Evolutionary conservation across 257 asterid species (phyloP), one percentile per base, ranked within the genome.

Genomic region (Solanum chilense): DNA sequence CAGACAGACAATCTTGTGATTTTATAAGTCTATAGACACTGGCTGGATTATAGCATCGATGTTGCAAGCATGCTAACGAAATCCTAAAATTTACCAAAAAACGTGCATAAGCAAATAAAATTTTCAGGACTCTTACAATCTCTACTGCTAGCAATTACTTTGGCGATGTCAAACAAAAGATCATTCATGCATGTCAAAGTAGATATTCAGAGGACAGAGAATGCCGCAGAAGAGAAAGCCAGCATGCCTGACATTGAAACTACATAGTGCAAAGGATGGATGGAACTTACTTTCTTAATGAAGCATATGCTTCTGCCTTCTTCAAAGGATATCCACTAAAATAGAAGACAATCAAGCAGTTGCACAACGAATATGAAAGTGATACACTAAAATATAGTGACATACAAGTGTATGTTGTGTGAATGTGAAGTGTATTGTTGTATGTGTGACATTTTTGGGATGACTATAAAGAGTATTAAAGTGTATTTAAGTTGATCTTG

Each of bases 301-400:
- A 93, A 62, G 99, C 94, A 90, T 94, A 95, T 49, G 97, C 96
- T 91, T 94, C 98, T 83, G 97, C 99, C 93, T 93, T 94, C 89
- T 93, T 86, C 89, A 97, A 89, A 39, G 98, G 99, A 90, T 94
- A 97, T 35, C 96, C 97, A 78, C 91, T 86, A 45, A 98, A 97
- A 77, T 97, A 90, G 94, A 97, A 97, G 78, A 98, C 99, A 91
- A 97, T 94, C 92, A 97, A 92, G 87, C 98, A 97, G 85, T 97
- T 97, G 86, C 99, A 97, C 83, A 95, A 89, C 27, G 97, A 98
- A 25, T 78, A 9, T 7, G 23, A 74, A 20, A 20, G 82, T 74
- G 31, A 74, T 39, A 21, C 29, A 73, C 80, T 35, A 16, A 35
- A 73, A 37, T 73, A 39, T 44, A 21, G 31, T 39, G 82, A 21